Evolutionary conservation across 148 eudicot species (phyloP), one percentile per base, ranked within the genome.

Genomic region (Spergularia marina): DNA sequence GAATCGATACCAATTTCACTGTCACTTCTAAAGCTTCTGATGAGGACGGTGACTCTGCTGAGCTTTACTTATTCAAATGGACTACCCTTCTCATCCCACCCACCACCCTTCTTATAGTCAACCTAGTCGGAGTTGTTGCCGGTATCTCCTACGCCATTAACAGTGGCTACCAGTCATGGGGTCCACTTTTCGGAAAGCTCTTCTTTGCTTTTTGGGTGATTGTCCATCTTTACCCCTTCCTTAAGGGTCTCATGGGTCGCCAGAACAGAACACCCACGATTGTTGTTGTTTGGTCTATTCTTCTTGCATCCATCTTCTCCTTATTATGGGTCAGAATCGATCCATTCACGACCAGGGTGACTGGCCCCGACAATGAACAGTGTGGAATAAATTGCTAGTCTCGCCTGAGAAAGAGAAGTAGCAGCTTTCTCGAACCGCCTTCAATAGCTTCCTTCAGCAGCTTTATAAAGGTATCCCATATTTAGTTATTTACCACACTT

Each of bases 171-270:
- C 83, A 84, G 56, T 88, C 89, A 14, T 88, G 89, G 91, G 89
- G 87, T 1, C 87, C 87, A 1, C 83, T 88, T 4, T 86, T 88
- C 51, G 91, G 89, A 25, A 88, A 86, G 70, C 85, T 88, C 18
- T 86, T 88, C 72, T 88, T 88, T 14, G 89, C 89, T 23, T 78
- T 88, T 21, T 84, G 89, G 91, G 91, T 88, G 81, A 88, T 88
- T 7, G 75, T 88, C 72, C 91, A 88, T 80, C 77, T 88, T 15
- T 88, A 88, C 36, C 91, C 89, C 40, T 86, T 88, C 86, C 91
- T 88, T 21, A 88, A 88, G 78, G 91, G 91, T 77, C 77, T 88
- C 21, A 74, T 88, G 84, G 91, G 89, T 36, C 79, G 84, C 15
- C 86, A 84, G 69, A 86, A 84, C 77, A 57, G 87, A 49, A 86